Conservation (phyloP, 2,329 filamentous ascomycete species). For the Penicillium sp. region DNA sequence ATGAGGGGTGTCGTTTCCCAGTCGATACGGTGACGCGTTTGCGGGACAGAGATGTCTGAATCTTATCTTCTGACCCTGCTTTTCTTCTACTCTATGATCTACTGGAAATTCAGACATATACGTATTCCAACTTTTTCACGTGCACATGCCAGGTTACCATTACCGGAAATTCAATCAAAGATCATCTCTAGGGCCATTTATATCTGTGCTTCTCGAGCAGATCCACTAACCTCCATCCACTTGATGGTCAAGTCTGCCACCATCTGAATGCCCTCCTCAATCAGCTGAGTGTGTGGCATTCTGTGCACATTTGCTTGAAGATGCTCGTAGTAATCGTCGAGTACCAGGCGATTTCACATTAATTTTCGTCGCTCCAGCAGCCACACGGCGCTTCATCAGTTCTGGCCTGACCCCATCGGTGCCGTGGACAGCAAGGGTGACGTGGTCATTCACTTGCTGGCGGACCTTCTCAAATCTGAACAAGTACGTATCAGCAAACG, state of each 20-base stretch:
- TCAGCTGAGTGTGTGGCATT: slow-evolving; percentile 26
- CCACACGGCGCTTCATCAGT: slow-evolving; percentile 53
- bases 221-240: slow-evolving; percentile 25
- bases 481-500: too few species aligned
- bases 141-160: too few species aligned
- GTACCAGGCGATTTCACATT: slow-evolving; percentile 51
- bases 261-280: slow-evolving; percentile 31
- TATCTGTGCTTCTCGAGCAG: slow-evolving; percentile 13
- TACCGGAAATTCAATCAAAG: too few species aligned
- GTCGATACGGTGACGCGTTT: too few species aligned
- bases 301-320: too few species aligned
- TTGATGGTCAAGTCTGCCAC: slow-evolving; percentile 25
- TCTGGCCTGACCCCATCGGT: slow-evolving; percentile 55
- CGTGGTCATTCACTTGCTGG: slow-evolving; percentile 46
- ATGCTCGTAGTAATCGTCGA: slow-evolving; percentile 8
- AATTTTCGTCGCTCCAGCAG: slow-evolving; percentile 53
- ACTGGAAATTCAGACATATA: too few species aligned
- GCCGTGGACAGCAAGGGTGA: slow-evolving; percentile 56
- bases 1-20: too few species aligned
- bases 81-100: too few species aligned
- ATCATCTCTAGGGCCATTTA: too few species aligned
- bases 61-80: too few species aligned
- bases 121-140: too few species aligned
- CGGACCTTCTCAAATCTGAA: slow-evolving; percentile 45
- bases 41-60: too few species aligned